phyloP scores from a whole-genome alignment of 768 basidiomycete species.

The Podaxis pistillaris region DNA sequence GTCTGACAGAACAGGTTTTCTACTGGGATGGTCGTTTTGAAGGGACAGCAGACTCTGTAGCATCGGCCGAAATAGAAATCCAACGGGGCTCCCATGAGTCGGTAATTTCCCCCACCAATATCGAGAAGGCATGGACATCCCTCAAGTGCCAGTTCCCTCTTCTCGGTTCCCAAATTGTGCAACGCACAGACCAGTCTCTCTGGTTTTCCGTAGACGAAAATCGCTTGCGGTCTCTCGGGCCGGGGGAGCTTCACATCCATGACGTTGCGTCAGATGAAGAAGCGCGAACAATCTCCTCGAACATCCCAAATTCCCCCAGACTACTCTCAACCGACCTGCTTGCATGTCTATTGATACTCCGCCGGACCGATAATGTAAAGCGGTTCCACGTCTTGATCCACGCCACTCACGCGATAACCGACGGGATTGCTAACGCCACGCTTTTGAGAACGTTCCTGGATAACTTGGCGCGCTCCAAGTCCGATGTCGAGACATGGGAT shows the following conservation, averaged over 20 bases:
- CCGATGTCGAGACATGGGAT: conserved; percentile 17
- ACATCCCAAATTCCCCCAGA: conserved; percentile 31
- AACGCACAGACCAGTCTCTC: conserved; percentile 26
- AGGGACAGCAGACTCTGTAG: conserved; percentile 44
- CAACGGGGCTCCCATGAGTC: conserved; percentile 14
- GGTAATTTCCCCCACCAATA: conserved; percentile 27
- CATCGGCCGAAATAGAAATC: conserved; percentile 30
- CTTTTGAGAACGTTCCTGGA: conserved; percentile 46
- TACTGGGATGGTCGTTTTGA: conserved; percentile 41
- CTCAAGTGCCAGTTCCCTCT: conserved; percentile 51
- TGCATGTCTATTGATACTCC: conserved; percentile 40
- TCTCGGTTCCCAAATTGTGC: conserved; percentile 40
- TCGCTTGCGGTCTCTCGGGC: conserved; percentile 27
- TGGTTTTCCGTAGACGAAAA: conserved; percentile 42
- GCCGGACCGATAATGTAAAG: conserved; percentile 33
- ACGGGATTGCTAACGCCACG: conserved; percentile 42
- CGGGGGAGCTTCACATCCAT: conserved; percentile 39
- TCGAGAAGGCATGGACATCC: conserved; percentile 41
- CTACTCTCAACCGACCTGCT: conserved; percentile 41
- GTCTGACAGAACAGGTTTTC: conserved; percentile 37
- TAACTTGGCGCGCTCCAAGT: conserved; percentile 26
- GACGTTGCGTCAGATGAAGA: conserved; percentile 33
- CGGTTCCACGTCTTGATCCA: conserved; percentile 41
- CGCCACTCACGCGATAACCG: conserved; percentile 49
- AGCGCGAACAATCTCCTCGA: conserved; percentile 26